A percentile compares a stretch with the other conserved stretches of the same genome.
phyloP scores from a whole-genome alignment of 139 green algal genomes.

The Yamagishiella unicocca region DNA sequence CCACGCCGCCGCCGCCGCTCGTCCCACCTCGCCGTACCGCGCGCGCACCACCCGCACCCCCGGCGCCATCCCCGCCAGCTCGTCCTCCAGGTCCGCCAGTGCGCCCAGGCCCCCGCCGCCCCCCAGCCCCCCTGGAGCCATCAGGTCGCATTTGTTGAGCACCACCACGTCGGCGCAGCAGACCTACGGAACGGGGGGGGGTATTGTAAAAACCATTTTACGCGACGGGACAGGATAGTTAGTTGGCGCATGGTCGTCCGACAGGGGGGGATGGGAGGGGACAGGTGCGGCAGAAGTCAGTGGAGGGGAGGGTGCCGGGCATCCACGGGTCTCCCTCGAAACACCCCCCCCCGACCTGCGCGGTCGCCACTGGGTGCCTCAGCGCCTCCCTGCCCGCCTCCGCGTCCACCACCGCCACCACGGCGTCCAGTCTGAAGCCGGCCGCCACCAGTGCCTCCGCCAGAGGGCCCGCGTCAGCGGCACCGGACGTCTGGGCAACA shows the following conservation, averaged over 20 bases:
- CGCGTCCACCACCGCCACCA: slow-evolving; percentile 66
- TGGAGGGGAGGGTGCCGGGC: background rate
- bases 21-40: slow-evolving; percentile 52
- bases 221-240: background rate
- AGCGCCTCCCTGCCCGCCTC: slow-evolving; percentile 53
- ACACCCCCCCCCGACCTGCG: slow-evolving; percentile 58
- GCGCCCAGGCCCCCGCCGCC: slow-evolving; percentile 38
- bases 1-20: background rate
- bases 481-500: slow-evolving; percentile 62
- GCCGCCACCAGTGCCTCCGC: slow-evolving; percentile 32
- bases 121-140: slow-evolving; percentile 2
- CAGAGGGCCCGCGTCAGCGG: slow-evolving; percentile 64
- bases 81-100: slow-evolving; percentile 62
- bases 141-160: slow-evolving; percentile 75
- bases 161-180: slow-evolving; percentile 62
- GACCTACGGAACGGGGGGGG: background rate
- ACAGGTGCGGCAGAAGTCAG: background rate
- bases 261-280: too few species aligned
- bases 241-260: too few species aligned
- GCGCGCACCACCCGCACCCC: slow-evolving; percentile 52
- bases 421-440: slow-evolving; percentile 59
- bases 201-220: background rate
- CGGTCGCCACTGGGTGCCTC: slow-evolving; percentile 46
- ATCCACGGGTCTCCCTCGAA: too few species aligned
- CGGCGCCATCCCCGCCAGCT: slow-evolving; percentile 46